phyloP scores from a whole-genome alignment of 345 rosid species.

The Durio zibethinus region DNA sequence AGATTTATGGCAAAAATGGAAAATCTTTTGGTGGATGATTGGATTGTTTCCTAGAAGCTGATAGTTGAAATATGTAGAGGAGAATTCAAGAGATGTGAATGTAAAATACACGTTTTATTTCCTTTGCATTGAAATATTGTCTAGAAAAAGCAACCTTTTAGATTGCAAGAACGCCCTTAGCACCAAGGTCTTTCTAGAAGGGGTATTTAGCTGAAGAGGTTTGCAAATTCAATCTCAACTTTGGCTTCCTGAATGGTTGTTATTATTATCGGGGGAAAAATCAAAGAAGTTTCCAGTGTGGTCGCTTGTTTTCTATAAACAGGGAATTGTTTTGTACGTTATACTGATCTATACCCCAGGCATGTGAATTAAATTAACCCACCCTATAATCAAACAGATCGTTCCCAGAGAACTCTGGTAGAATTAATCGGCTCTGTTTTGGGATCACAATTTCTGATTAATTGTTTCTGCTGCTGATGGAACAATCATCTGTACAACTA shows the following conservation, averaged over 20 bases:
- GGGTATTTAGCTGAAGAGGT: too few species aligned
- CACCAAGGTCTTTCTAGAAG: neutral
- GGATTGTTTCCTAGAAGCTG: neutral
- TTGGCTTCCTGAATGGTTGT: neutral
- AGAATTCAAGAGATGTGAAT: neutral
- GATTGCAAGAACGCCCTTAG: neutral
- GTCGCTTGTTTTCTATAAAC: neutral
- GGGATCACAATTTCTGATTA: too few species aligned
- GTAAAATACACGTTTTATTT: neutral
- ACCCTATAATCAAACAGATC: too few species aligned
- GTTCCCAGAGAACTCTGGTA: too few species aligned
- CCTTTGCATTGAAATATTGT: slow-evolving; percentile 9
- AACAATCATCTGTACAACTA: too few species aligned
- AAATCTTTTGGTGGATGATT: neutral
- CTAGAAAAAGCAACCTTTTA: too few species aligned
- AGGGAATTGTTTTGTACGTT: neutral
- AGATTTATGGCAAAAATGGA: neutral
- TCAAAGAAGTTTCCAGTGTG: slow-evolving; percentile 19
- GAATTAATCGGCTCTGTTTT: too few species aligned
- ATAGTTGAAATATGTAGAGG: neutral
- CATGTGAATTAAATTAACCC: neutral
- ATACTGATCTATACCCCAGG: too few species aligned
- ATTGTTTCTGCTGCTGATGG: too few species aligned
- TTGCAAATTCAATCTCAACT: neutral
- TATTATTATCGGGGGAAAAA: neutral